Conservation (phyloP, 257 asterid genomes). For the Ilex aquifolium region DNA sequence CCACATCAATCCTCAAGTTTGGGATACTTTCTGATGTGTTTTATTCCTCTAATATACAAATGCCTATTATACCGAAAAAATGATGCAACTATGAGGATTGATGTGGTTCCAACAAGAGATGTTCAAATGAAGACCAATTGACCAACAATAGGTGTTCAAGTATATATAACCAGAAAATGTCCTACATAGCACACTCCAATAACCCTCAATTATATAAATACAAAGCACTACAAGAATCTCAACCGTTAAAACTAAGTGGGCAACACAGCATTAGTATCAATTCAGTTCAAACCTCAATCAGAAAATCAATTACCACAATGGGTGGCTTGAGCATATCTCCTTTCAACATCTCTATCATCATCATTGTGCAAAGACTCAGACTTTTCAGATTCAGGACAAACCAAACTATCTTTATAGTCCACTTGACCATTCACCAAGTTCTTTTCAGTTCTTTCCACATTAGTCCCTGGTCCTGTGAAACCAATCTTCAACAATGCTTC, state of each 20-base stretch:
- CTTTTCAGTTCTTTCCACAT: background rate
- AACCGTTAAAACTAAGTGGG: background rate
- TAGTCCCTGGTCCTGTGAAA: conserved; percentile 23
- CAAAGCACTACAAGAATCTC: background rate
- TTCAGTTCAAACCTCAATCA: background rate
- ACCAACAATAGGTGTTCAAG: no score
- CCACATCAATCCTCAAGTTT: background rate
- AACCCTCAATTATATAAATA: background rate
- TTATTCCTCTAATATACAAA: no score
- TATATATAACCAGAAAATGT: background rate
- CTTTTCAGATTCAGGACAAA: conserved; percentile 11
- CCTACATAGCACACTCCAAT: background rate
- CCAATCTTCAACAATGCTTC: conserved; percentile 46
- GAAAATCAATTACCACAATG: conserved; percentile 37
- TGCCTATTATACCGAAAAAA: no score
- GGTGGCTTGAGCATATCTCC: conserved; percentile 19
- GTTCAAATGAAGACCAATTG: no score
- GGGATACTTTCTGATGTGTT: no score
- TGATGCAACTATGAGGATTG: no score
- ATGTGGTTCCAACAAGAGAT: no score
- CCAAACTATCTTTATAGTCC: conserved; percentile 25
- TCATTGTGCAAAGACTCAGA: conserved; percentile 18
- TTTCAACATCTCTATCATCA: conserved; percentile 27
- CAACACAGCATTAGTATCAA: background rate
- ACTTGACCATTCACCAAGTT: conserved; percentile 13